A percentile compares a stretch with the other conserved stretches of the same genome.
These are phyloP conservation scores for Kokia cookei DNA, from an alignment of 441 rosid genomes.

Conservation along the genomic window DNA sequence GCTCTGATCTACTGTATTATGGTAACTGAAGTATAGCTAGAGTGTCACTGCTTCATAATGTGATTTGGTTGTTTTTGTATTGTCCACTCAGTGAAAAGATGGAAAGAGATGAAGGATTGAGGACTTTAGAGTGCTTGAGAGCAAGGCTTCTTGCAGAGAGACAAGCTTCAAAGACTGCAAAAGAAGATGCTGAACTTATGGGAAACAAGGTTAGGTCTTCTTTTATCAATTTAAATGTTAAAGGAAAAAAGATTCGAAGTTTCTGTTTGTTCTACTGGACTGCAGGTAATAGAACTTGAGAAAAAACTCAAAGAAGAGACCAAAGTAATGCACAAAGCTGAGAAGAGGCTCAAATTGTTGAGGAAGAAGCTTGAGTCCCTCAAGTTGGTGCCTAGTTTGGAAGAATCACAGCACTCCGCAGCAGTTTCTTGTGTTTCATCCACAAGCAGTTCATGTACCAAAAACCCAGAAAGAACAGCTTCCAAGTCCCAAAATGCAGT, in stretches of 20 bases:
- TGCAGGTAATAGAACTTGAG: slow-evolving; percentile 64
- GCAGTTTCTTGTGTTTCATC: slow-evolving; percentile 38
- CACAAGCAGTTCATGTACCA: slow-evolving; percentile 20
- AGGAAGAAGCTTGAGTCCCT: slow-evolving; percentile 53
- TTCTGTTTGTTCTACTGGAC: slow-evolving; percentile 4
- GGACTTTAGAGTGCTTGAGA: slow-evolving; percentile 66
- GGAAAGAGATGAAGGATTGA: slow-evolving; percentile 43
- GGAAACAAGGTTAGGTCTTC: slow-evolving; percentile 43
- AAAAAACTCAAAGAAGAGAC: slow-evolving; percentile 57
- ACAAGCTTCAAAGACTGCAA: slow-evolving; percentile 63
- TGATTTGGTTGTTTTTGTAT: slow-evolving; percentile 4
- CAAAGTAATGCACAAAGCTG: slow-evolving; percentile 52
- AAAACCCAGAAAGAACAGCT: slow-evolving; percentile 19
- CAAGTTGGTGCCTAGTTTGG: slow-evolving; percentile 27
- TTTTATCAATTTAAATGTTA: neutral
- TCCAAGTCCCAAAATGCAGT: slow-evolving; percentile 17
- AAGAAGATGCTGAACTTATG: slow-evolving; percentile 53
- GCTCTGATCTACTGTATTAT: neutral
- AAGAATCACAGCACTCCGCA: slow-evolving; percentile 31
- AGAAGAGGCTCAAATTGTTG: slow-evolving; percentile 50
- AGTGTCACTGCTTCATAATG: neutral
- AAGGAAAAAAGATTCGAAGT: neutral
- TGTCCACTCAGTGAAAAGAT: slow-evolving; percentile 23
- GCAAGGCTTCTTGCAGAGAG: slow-evolving; percentile 86
- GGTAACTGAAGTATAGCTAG: neutral